Conservation (phyloP, 441 rosid genomes). For the Populus hybrid region DNA sequence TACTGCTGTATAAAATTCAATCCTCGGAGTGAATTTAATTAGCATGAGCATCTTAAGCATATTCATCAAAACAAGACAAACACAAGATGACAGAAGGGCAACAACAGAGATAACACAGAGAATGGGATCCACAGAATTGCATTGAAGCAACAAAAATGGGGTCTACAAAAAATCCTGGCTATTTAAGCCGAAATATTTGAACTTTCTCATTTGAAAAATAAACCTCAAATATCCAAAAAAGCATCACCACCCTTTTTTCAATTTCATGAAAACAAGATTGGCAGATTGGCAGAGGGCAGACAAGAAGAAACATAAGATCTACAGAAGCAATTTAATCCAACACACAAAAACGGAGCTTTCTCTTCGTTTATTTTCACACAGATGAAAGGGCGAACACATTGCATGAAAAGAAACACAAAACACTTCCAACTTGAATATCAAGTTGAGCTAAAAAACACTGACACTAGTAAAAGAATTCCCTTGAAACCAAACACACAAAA, state of each 20-base stretch:
- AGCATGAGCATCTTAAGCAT: constrained; percentile 21
- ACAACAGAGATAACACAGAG: constrained; percentile 32
- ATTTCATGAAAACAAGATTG: background rate
- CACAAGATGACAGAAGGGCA: constrained; percentile 30
- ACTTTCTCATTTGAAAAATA: constrained; percentile 28
- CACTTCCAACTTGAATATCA: background rate
- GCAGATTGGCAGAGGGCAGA: background rate
- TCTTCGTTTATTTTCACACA: background rate
- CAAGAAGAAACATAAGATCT: background rate
- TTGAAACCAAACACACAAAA: background rate
- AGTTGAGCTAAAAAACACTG: background rate
- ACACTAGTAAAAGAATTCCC: background rate
- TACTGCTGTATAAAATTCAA: constrained; percentile 25
- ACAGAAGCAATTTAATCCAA: background rate
- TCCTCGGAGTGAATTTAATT: constrained; percentile 22
- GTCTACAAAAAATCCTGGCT: constrained; percentile 20
- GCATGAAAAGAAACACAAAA: constrained; percentile 17
- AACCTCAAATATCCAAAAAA: background rate
- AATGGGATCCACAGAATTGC: constrained; percentile 58
- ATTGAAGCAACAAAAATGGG: constrained; percentile 27
- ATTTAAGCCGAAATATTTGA: constrained; percentile 23
- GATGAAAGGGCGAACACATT: constrained; percentile 14
- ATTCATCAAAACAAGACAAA: constrained; percentile 20
- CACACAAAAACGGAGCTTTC: background rate
- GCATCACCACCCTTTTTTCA: background rate